Evolutionary conservation across 2,329 filamentous ascomycete species (phyloP), one percentile per base, ranked within the genome.

Genomic region (Knufia fluminis): DNA sequence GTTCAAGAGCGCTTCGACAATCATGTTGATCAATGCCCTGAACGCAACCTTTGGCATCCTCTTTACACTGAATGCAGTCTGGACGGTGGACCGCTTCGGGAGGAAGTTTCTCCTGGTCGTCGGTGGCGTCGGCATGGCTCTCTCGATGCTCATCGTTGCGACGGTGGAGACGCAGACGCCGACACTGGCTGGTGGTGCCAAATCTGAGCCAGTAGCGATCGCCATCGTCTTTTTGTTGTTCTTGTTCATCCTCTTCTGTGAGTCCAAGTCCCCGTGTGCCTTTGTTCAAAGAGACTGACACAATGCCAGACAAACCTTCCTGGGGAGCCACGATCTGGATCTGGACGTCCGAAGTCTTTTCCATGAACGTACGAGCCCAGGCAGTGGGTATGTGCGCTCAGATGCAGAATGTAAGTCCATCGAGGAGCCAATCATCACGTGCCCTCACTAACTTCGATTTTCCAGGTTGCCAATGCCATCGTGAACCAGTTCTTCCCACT

Each of bases 301-400:
- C 52, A 24, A n/a, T 36, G 4, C 12, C 39, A 73, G 71, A 85
- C 67, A 85, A 85, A 62, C 80, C 81, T 3, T 81, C 78, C 0
- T 84, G 80, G 79, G 80, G 80, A 45, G 80, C 80, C 1, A 83
- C 80, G 3, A 77, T 79, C 16, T 85, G 82, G 81, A 84, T 85
- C 62, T 84, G 78, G 76, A 85, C 81, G 0, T 74, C 79, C 1
- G 81, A 85, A 57, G 71, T 85, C 52, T 85, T 85, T 69, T 79
- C 75, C 48, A 82, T 83, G 77, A 85, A 85, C 63, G 77, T 85
- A n/a, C 79, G 81, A 51, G 79, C 80, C 3, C 81, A 85, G 62
- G 81, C 81, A 31, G 79, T 85, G 12, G 81, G 80, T 49, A 85
- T 85, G 81, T 79, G 73, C 35, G 71, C 70, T 35, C 72, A 79